phyloP scores from a whole-genome alignment of 2,329 filamentous ascomycete species.

The Colletotrichum sp. region DNA sequence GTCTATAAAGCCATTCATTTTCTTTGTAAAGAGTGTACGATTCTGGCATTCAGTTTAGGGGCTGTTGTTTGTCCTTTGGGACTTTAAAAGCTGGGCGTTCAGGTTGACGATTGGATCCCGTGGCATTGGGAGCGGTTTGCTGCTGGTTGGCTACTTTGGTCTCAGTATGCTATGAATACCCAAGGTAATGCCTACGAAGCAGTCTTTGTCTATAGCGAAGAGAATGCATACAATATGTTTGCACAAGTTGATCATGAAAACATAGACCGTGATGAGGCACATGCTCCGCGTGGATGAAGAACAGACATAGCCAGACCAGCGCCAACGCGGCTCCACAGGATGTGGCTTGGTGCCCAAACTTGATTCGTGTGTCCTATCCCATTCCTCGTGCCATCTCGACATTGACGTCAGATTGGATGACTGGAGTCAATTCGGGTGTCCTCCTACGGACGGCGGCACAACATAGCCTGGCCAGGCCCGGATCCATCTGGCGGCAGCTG shows the following conservation, averaged over 20 bases:
- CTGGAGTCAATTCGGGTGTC: neutral
- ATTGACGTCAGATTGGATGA: slow-evolving; percentile 18
- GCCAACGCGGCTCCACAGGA: neutral
- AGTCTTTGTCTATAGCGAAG: neutral
- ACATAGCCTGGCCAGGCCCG: neutral
- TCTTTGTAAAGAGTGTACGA: slow-evolving; percentile 17
- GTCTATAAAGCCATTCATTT: neutral
- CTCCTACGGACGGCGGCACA: neutral
- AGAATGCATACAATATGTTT: neutral
- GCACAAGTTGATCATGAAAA: neutral
- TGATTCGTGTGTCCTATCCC: neutral
- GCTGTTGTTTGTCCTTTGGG: neutral
- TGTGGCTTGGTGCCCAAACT: neutral
- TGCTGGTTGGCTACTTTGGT: slow-evolving; percentile 11
- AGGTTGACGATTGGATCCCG: neutral
- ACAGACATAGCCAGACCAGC: neutral
- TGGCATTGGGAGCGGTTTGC: neutral
- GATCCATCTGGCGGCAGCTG: slow-evolving; percentile 4
- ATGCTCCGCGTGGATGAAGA: neutral
- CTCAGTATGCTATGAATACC: slow-evolving; percentile 14
- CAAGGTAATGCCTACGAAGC: neutral
- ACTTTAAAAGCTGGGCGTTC: slow-evolving; percentile 23
- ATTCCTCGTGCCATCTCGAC: neutral
- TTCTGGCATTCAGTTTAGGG: neutral
- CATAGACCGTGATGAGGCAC: neutral